These are phyloP conservation scores for Phialophora macrospora DNA, from an alignment of 2,329 filamentous ascomycete species.

Conservation along the genomic window DNA sequence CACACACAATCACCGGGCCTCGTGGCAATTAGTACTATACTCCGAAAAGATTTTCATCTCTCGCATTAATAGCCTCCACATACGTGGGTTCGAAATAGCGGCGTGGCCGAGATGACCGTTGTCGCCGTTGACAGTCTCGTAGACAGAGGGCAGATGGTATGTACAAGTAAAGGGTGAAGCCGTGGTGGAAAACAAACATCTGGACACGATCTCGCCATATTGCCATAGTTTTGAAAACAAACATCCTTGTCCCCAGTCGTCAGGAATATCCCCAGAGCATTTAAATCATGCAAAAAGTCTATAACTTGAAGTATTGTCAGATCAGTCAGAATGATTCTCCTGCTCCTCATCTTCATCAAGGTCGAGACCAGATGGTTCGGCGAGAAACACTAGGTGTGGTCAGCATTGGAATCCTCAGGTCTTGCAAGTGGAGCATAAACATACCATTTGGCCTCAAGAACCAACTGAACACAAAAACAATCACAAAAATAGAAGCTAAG, in stretches of 20 bases:
- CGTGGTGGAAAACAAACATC: too few species aligned
- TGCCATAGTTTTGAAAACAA: neutral
- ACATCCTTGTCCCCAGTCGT: neutral
- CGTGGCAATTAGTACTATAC: too few species aligned
- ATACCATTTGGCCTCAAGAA: constrained; percentile 75
- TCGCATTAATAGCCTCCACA: too few species aligned
- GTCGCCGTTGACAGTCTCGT: too few species aligned
- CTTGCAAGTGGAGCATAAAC: constrained; percentile 44
- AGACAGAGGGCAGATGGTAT: too few species aligned
- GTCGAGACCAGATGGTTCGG: constrained; percentile 13
- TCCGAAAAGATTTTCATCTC: too few species aligned
- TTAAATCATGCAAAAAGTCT: neutral
- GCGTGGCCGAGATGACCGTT: too few species aligned
- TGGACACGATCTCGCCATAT: neutral
- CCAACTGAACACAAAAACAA: constrained; percentile 69
- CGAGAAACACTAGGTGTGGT: constrained; percentile 26
- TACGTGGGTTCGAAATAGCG: too few species aligned
- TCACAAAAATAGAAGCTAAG: constrained; percentile 67
- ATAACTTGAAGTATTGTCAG: neutral
- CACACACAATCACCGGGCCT: too few species aligned
- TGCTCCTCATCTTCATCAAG: constrained; percentile 7
- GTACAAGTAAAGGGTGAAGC: too few species aligned
- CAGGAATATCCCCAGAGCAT: neutral
- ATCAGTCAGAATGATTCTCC: constrained; percentile 13
- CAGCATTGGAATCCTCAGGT: constrained; percentile 4